Evolutionary conservation across 768 basidiomycete genomes (phyloP).

Genomic region (Agaricus sinodeliciosus): DNA sequence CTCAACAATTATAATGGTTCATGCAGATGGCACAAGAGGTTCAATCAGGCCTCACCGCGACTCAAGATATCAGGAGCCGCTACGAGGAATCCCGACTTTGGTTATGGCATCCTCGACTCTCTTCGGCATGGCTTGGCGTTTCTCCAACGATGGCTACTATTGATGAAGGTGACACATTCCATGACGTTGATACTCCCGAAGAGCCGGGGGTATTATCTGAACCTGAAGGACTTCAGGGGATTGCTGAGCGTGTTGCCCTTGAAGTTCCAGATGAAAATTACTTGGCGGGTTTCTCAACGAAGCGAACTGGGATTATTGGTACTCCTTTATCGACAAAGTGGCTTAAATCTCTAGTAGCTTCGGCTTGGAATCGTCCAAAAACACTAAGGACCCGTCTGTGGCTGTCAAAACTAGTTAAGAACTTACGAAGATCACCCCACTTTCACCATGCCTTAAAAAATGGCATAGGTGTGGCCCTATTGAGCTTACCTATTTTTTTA

Average conservation of each 20-base stretch:
- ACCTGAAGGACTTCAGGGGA: slow-evolving; percentile 26
- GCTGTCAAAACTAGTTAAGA: slow-evolving; percentile 23
- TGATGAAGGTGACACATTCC: slow-evolving; percentile 14
- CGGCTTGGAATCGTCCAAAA: slow-evolving; percentile 20
- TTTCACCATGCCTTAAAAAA: slow-evolving; percentile 41
- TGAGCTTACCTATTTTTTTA: slow-evolving; percentile 38
- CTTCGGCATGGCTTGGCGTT: slow-evolving; percentile 36
- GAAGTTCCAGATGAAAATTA: slow-evolving; percentile 3
- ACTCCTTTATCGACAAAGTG: slow-evolving; percentile 8
- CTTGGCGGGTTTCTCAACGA: neutral
- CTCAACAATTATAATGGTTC: neutral
- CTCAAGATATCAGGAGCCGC: slow-evolving; percentile 20
- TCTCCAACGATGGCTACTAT: slow-evolving; percentile 21
- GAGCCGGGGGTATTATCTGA: slow-evolving; percentile 17
- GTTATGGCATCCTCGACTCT: slow-evolving; percentile 34
- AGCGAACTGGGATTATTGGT: slow-evolving; percentile 2
- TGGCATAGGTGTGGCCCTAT: slow-evolving; percentile 33
- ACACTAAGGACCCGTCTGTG: slow-evolving; percentile 23
- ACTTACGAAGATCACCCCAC: slow-evolving; percentile 32
- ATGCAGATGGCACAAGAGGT: slow-evolving; percentile 38
- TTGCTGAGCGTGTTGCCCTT: slow-evolving; percentile 20
- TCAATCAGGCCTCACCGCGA: slow-evolving; percentile 26
- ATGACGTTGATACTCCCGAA: slow-evolving; percentile 15
- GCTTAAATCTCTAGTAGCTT: slow-evolving; percentile 10
- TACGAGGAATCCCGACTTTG: slow-evolving; percentile 26